Evolutionary conservation across 805 yeast species (phyloP), one percentile per base, ranked within the genome.

Genomic region (Brettanomyces nanus): DNA sequence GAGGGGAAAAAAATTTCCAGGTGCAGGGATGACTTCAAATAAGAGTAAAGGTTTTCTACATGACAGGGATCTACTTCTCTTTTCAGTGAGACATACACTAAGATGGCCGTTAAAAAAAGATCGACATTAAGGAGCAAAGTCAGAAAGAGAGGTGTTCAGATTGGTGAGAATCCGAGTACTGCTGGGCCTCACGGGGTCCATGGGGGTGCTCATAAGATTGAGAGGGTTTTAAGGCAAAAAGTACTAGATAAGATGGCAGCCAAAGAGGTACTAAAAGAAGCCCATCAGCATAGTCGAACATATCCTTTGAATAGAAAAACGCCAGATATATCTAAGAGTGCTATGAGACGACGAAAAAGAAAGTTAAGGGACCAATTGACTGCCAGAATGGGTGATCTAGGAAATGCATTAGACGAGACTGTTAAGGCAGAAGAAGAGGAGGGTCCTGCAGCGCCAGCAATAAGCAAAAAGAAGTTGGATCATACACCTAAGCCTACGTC

Each of bases 271-370:
- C n/a, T n/a, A n/a, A n/a, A n/a, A n/a, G n/a, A n/a, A 30, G 40
- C 19, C 18, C 32, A 10, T 22, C 19, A 18, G 20, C 10, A 13
- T n/a, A n/a, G n/a, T n/a, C n/a, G n/a, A n/a, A n/a, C n/a, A n/a
- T n/a, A n/a, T n/a, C n/a, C n/a, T n/a, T n/a, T n/a, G n/a, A n/a
- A n/a, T n/a, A n/a, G n/a, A n/a, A n/a, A n/a, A n/a, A n/a, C n/a
- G n/a, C n/a, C n/a, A n/a, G 72, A 73, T 18, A 66, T 83, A 31
- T 77, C 86, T 17, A 83, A 82, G 53, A 77, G 85, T 5, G 65
- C 86, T 0, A 44, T 70, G 3, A 69, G 85, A 52, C 68, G 80
- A 56, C 69, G 85, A 46, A 78, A 79, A 48, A 74, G 84, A 45
- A 65, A 73, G 45, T 65, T 68, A 35, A 73, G 71, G 48, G 82